Conservation (phyloP, 2,329 filamentous ascomycete species). For the Pleomassaria siparia region DNA sequence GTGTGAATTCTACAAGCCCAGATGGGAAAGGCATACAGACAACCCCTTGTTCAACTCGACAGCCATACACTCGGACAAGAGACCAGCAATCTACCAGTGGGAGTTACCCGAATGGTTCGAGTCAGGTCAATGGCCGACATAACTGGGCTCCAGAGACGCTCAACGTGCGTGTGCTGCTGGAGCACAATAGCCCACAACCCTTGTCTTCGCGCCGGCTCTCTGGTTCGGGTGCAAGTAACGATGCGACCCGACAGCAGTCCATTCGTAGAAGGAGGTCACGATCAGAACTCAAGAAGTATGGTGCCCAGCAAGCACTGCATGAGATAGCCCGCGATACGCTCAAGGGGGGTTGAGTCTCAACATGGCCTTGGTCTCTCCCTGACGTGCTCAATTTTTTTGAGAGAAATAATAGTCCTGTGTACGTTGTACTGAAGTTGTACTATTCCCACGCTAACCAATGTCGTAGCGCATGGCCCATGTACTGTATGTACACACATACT, state of each 20-base stretch:
- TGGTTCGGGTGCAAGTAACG: constrained; percentile 18
- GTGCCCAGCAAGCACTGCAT: constrained; percentile 25
- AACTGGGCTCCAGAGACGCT: constrained; percentile 29
- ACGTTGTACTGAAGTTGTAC: neutral
- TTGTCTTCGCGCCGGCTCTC: constrained; percentile 22
- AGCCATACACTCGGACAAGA: constrained; percentile 8
- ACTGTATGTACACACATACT: too few species aligned
- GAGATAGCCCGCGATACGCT: constrained; percentile 18
- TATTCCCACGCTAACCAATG: neutral
- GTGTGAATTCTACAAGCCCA: constrained; percentile 1
- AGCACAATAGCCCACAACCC: constrained; percentile 20
- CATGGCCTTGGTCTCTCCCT: neutral
- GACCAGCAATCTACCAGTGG: too few species aligned
- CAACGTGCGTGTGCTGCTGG: constrained; percentile 31
- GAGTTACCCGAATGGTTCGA: constrained; percentile 7
- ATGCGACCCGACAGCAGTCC: constrained; percentile 20
- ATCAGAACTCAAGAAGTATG: constrained; percentile 26
- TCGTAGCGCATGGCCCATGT: neutral
- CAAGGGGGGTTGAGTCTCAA: constrained; percentile 7
- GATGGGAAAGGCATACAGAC: constrained; percentile 10
- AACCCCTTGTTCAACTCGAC: constrained; percentile 1
- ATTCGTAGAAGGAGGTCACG: constrained; percentile 27
- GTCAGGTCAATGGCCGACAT: constrained; percentile 11
- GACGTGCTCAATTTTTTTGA: neutral
- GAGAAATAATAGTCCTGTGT: neutral